phyloP scores from a whole-genome alignment of 805 yeast genomes.

The Candida dajiaensis region DNA sequence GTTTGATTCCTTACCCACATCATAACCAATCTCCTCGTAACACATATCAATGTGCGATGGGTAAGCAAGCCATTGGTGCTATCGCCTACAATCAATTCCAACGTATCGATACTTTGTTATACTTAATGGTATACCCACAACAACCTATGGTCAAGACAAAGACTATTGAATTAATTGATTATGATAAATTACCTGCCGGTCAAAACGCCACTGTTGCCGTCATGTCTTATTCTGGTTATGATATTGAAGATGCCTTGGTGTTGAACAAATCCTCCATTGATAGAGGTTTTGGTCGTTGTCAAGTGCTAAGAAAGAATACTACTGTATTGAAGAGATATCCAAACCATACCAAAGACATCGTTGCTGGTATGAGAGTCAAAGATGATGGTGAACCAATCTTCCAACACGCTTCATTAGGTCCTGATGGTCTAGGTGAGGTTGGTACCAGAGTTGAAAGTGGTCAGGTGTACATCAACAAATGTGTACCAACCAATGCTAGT shows the following conservation, averaged over 20 bases:
- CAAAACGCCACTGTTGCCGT: conserved; percentile 99
- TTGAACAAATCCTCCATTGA: conserved; percentile 90
- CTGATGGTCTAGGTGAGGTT: conserved; percentile 96
- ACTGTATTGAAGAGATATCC: conserved; percentile 87
- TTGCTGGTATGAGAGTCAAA: conserved; percentile 87
- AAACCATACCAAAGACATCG: conserved; percentile 86
- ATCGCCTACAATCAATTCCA: conserved; percentile 95
- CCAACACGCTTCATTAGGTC: conserved; percentile 83
- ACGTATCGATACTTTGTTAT: conserved; percentile 89
- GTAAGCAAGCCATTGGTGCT: conserved; percentile 99
- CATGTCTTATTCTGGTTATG: conserved; percentile 98
- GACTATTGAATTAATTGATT: conserved; percentile 91
- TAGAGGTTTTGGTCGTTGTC: conserved; percentile 97
- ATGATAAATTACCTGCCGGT: conserved; percentile 97
- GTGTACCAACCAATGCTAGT: conserved; percentile 82
- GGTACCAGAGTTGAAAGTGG: conserved; percentile 89
- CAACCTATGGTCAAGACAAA: conserved; percentile 99
- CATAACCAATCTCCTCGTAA: conserved; percentile 91
- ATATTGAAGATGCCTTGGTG: conserved; percentile 98
- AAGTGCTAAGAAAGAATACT: conserved; percentile 87
- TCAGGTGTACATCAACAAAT: conserved; percentile 89
- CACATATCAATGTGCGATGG: conserved; percentile 94
- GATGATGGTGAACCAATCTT: conserved; percentile 75
- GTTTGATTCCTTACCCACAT: conserved; percentile 87
- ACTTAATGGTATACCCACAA: conserved; percentile 97